Conservation (phyloP, 257 asterid genomes). For the Solanum bulbocastanum region DNA sequence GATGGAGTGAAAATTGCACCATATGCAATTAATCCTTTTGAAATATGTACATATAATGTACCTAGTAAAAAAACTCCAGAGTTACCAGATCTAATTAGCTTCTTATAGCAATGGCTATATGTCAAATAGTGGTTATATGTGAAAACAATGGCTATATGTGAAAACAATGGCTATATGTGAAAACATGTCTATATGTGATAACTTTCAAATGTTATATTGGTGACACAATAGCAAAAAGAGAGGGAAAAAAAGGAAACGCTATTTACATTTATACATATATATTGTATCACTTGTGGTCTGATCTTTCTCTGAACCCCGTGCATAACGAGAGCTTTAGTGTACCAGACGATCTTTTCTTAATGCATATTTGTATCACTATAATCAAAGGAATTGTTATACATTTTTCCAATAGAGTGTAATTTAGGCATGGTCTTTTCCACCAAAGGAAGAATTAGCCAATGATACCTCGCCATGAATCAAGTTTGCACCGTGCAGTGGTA, state of each 20-base stretch:
- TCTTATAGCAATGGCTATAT: neutral
- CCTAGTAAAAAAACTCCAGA: neutral
- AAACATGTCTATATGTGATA: neutral
- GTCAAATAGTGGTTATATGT: neutral
- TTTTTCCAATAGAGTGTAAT: neutral
- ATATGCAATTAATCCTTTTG: conserved; percentile 2
- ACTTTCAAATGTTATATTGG: neutral
- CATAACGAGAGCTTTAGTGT: neutral
- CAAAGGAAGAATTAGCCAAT: neutral
- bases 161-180: too few species aligned
- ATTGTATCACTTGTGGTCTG: neutral
- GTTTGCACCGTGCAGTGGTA: neutral
- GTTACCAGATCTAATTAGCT: conserved; percentile 28
- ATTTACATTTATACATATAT: neutral
- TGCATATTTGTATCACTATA: neutral
- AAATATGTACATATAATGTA: neutral
- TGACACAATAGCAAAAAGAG: neutral
- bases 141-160: neutral
- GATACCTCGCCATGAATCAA: neutral
- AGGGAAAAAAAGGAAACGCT: neutral
- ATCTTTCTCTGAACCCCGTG: neutral
- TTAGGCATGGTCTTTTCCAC: neutral
- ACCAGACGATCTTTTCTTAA: neutral
- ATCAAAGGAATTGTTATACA: neutral
- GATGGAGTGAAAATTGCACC: neutral